Percentiles rank a stretch among this genome's conserved stretches.
phyloP scores from a whole-genome alignment of 768 basidiomycete genomes.

The Macrolepiota albuminosa region DNA sequence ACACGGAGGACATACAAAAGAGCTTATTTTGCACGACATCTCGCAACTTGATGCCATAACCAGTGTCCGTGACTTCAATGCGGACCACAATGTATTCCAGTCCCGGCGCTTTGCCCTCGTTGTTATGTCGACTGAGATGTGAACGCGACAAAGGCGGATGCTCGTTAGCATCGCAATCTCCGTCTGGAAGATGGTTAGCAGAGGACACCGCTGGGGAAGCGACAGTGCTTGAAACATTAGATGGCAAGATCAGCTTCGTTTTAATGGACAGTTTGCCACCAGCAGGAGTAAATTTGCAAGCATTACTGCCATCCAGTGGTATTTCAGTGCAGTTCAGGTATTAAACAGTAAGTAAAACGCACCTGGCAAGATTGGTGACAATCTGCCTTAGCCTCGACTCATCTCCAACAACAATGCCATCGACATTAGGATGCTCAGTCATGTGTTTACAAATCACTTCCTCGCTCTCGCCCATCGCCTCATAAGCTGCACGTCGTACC shows the following conservation, averaged over 20 bases:
- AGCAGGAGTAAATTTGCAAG: conserved; percentile 72
- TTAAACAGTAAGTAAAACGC: not conserved
- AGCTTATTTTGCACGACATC: conserved; percentile 71
- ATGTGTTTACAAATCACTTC: conserved; percentile 38
- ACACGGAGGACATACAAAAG: conserved; percentile 47
- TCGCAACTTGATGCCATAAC: conserved; percentile 39
- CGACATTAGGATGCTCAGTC: conserved; percentile 40
- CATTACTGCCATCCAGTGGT: conserved; percentile 44
- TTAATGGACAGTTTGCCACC: conserved; percentile 65
- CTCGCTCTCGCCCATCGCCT: conserved; percentile 49
- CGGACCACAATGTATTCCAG: conserved; percentile 73
- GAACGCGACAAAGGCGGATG: conserved; percentile 32
- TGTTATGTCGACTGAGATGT: conserved; percentile 48
- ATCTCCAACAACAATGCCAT: conserved; percentile 78
- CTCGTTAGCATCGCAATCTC: conserved; percentile 14
- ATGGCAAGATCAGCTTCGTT: conserved; percentile 53
- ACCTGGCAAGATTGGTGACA: conserved; percentile 81
- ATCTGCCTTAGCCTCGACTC: conserved; percentile 79
- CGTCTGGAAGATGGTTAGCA: not conserved
- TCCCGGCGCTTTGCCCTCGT: conserved; percentile 32
- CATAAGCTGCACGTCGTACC: conserved; percentile 54
- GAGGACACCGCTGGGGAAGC: not conserved
- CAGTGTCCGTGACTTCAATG: conserved; percentile 80
- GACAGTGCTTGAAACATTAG: not conserved
- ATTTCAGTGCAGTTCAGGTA: not conserved